Percentiles rank a stretch among this genome's conserved stretches.
Conservation (phyloP, 1,284 basidiomycete species). For the Stygiomarasmius scandens region DNA sequence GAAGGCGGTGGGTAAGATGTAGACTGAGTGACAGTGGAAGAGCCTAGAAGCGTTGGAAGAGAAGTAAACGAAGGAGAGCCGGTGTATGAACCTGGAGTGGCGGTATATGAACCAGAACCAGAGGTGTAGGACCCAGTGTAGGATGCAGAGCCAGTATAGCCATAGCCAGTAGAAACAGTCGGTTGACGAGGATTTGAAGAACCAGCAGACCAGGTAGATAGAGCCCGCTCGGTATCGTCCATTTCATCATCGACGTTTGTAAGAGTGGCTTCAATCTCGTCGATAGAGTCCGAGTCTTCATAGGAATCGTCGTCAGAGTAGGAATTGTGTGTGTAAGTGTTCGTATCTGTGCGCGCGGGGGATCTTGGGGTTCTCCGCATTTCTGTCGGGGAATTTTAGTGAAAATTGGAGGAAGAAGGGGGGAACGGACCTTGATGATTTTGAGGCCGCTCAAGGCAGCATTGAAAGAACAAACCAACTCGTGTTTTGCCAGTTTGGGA, state of each 20-base stretch:
- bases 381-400: background rate
- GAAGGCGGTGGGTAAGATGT: constrained; percentile 35
- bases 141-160: constrained; percentile 37
- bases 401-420: background rate
- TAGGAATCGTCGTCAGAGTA: constrained; percentile 36
- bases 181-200: constrained; percentile 29
- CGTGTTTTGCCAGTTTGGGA: background rate
- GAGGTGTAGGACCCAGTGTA: constrained; percentile 24
- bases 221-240: constrained; percentile 59
- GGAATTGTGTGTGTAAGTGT: constrained; percentile 12
- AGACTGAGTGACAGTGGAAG: constrained; percentile 21
- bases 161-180: constrained; percentile 32
- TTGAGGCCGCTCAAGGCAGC: background rate
- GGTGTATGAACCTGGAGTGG: constrained; percentile 38
- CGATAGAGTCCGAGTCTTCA: constrained; percentile 49
- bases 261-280: constrained; percentile 70
- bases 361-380: constrained; percentile 14
- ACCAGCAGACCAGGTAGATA: constrained; percentile 57
- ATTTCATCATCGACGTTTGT: constrained; percentile 66
- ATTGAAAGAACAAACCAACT: background rate
- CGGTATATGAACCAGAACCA: constrained; percentile 23
- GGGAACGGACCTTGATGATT: background rate
- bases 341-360: constrained; percentile 9
- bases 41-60: constrained; percentile 36
- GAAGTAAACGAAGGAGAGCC: constrained; percentile 49